A percentile compares a stretch with the other conserved stretches of the same genome.
Evolutionary conservation across 2,329 filamentous ascomycete species (phyloP).

Genomic region (Colletotrichum lupini): DNA sequence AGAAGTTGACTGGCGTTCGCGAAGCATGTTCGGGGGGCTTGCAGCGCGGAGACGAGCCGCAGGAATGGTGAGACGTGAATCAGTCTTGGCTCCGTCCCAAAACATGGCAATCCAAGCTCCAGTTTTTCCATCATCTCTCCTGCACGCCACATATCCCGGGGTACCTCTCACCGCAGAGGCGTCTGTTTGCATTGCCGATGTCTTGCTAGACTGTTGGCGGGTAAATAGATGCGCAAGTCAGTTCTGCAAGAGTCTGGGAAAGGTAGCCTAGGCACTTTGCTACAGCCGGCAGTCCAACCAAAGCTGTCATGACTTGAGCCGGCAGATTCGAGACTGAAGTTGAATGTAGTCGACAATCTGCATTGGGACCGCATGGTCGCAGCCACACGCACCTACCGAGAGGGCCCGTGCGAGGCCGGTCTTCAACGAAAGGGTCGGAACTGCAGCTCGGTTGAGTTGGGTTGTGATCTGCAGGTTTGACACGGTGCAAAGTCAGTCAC

Average conservation of each 20-base stretch:
- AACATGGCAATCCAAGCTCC: conserved; percentile 19
- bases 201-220: neutral
- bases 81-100: conserved; percentile 28
- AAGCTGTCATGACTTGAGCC: neutral
- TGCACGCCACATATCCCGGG: conserved; percentile 9
- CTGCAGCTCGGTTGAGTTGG: neutral
- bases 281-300: neutral
- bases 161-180: neutral
- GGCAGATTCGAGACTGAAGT: neutral
- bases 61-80: conserved; percentile 30
- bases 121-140: conserved; percentile 24
- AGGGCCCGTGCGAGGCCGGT: neutral
- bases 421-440: neutral
- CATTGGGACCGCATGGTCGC: neutral
- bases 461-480: neutral
- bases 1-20: conserved; percentile 17
- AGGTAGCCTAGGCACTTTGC: neutral
- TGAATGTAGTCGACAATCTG: neutral
- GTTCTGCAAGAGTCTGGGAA: neutral
- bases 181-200: neutral
- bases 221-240: neutral
- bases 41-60: conserved; percentile 28
- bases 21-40: conserved; percentile 31
- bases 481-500: neutral
- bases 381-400: neutral